A percentile compares a stretch with the other conserved stretches of the same genome.
Evolutionary conservation across 495 filamentous ascomycete species (phyloP).

Genomic region (Xylaria nigripes): DNA sequence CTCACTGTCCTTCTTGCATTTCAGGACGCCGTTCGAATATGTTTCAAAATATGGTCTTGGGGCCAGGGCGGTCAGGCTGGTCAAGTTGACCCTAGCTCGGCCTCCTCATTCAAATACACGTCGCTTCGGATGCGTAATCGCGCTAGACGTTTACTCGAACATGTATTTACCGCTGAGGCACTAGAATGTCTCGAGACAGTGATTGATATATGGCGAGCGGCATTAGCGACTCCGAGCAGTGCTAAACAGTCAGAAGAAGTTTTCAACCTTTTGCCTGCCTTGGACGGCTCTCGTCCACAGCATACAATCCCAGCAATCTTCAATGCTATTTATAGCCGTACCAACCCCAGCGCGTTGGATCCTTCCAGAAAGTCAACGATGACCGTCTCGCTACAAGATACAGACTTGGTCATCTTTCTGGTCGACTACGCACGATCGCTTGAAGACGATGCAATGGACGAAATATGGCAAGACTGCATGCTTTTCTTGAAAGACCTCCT

Average conservation of each 20-base stretch:
- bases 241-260: constrained; percentile 44
- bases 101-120: constrained; percentile 81
- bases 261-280: constrained; percentile 77
- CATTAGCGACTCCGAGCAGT: constrained; percentile 29
- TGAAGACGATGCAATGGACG: constrained; percentile 98
- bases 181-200: constrained; percentile 90
- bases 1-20: constrained; percentile 93
- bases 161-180: constrained; percentile 88
- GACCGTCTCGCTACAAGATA: constrained; percentile 72
- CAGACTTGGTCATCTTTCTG: constrained; percentile 77
- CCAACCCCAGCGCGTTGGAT: constrained; percentile 74
- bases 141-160: constrained; percentile 78
- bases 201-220: constrained; percentile 66
- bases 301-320: constrained; percentile 94
- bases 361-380: constrained; percentile 73
- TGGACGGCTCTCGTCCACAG: constrained; percentile 86
- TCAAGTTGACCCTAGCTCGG: constrained; percentile 57
- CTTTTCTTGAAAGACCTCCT: constrained; percentile 84
- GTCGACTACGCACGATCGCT: constrained; percentile 81
- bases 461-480: constrained; percentile 95
- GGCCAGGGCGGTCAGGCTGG: constrained; percentile 51
- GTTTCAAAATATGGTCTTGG: constrained; percentile 95
- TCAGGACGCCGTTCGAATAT: constrained; percentile 86
- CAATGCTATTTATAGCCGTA: constrained; percentile 91
- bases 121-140: constrained; percentile 84